Evolutionary conservation across 73 alveolate genomes (phyloP).

Genomic region (Paramecium biaurelia): DNA sequence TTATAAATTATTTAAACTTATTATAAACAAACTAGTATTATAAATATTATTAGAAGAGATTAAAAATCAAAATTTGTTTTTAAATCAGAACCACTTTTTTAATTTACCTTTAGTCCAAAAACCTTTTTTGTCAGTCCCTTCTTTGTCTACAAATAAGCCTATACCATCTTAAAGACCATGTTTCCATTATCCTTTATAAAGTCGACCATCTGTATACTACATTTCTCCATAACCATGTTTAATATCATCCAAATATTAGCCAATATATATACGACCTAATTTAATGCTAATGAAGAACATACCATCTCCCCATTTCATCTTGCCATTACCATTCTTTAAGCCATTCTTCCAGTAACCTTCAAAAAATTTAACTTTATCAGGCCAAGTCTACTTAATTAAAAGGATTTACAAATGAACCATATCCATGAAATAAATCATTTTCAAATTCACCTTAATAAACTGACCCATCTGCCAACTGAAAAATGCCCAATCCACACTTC

Average conservation of each 20-base stretch:
- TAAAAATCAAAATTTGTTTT: background rate
- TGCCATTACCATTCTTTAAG: constrained; percentile 46
- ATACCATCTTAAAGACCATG: background rate
- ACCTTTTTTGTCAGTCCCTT: background rate
- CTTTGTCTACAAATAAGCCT: constrained; percentile 10
- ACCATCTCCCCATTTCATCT: constrained; percentile 30
- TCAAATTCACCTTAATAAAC: constrained; percentile 13
- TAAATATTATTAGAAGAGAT: background rate
- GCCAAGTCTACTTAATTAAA: background rate
- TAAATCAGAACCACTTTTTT: background rate
- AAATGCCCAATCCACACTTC: constrained; percentile 48
- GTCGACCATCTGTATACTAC: background rate
- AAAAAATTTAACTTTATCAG: background rate
- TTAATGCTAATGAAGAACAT: background rate
- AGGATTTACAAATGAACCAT: constrained; percentile 49
- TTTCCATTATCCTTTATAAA: constrained; percentile 16
- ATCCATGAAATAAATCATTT: constrained; percentile 55
- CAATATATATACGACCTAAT: background rate
- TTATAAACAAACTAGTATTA: background rate
- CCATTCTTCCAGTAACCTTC: constrained; percentile 66
- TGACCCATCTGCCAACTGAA: constrained; percentile 25
- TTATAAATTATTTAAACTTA: background rate
- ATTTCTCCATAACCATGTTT: constrained; percentile 39
- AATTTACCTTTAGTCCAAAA: background rate
- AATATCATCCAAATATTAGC: background rate